These are phyloP conservation scores for Amauroascus niger DNA, from an alignment of 2,329 filamentous ascomycete genomes.

Conservation along the genomic window DNA sequence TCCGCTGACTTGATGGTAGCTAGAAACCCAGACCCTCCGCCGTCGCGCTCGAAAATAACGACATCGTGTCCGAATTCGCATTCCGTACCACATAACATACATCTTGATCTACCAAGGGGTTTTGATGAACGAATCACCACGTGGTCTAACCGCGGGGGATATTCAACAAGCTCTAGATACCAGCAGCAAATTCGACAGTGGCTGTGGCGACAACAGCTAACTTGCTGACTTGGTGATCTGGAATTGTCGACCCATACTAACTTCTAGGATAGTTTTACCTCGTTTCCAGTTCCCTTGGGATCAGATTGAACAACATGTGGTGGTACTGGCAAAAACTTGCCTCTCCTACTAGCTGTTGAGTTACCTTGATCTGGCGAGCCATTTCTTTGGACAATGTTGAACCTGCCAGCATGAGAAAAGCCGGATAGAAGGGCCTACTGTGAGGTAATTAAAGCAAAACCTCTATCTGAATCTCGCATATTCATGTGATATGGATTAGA, in stretches of 20 bases:
- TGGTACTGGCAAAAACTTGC: background rate
- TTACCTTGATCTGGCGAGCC: too few relatives aligned
- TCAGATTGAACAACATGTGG: background rate
- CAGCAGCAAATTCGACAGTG: background rate
- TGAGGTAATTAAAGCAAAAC: too few relatives aligned
- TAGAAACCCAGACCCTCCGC: background rate
- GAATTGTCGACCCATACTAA: background rate
- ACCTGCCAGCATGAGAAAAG: too few relatives aligned
- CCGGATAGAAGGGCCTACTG: too few relatives aligned
- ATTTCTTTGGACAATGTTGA: too few relatives aligned
- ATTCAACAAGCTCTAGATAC: too few relatives aligned
- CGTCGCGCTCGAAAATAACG: background rate
- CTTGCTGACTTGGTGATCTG: background rate
- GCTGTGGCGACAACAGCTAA: background rate
- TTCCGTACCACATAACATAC: background rate
- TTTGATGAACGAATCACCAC: too few relatives aligned
- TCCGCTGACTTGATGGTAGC: background rate
- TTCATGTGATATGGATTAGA: too few relatives aligned
- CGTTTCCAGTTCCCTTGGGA: background rate
- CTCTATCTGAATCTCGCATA: too few relatives aligned
- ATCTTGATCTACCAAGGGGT: background rate
- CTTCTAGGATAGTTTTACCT: background rate
- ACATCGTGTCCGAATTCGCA: background rate
- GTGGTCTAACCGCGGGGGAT: too few relatives aligned
- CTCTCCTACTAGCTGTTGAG: background rate